These are phyloP conservation scores for Ascocoryne sarcoides DNA, from an alignment of 2,329 filamentous ascomycete genomes.

Conservation along the genomic window DNA sequence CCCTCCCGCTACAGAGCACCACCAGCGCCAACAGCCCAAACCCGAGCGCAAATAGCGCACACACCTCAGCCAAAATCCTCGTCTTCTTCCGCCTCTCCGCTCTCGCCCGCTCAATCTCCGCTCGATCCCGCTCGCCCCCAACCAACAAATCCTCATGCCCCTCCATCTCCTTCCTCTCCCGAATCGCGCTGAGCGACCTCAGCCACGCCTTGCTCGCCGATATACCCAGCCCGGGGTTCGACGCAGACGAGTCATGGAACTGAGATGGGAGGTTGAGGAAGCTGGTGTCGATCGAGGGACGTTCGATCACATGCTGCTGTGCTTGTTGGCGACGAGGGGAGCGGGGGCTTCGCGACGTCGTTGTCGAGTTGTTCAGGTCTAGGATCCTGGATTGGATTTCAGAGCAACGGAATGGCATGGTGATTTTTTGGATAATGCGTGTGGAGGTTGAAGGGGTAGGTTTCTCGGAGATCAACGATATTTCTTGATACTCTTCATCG, in stretches of 20 bases:
- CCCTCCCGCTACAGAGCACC: not conserved
- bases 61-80: not conserved
- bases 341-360: too few relatives aligned
- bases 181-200: not conserved
- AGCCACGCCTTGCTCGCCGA: not conserved
- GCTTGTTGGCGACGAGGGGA: too few relatives aligned
- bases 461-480: not conserved
- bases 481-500: not conserved
- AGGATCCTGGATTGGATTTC: slow-evolving; percentile 13
- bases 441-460: not conserved
- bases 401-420: slow-evolving; percentile 17
- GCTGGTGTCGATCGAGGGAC: not conserved
- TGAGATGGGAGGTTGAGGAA: slow-evolving; percentile 3
- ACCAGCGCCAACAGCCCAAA: not conserved
- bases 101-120: not conserved
- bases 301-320: not conserved
- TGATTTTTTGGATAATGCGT: not conserved
- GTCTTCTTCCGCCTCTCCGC: not conserved
- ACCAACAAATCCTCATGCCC: not conserved
- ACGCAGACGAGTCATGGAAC: not conserved
- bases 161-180: not conserved
- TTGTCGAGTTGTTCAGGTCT: slow-evolving; percentile 2
- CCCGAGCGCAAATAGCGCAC: not conserved
- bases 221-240: not conserved
- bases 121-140: not conserved